Base-by-base conservation (phyloP, 108 stramenopile species). In the Licmophora abbreviata region DNA sequence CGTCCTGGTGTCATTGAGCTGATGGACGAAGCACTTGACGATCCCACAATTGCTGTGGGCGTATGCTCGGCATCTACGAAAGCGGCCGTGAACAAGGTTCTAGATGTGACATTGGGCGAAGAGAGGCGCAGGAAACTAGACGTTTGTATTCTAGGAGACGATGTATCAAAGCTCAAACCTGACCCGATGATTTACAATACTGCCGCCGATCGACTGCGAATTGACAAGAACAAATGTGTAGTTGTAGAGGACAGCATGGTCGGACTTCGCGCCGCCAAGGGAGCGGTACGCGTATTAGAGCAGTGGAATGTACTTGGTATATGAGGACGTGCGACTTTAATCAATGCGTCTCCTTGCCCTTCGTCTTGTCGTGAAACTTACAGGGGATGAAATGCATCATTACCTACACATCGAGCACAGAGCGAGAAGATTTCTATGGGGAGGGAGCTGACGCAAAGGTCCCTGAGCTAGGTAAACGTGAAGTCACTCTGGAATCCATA, bases 51-150 rank as follows among this genome's bases (percentile, higher is more conserved):
- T 41, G 70, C 68, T 32, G 86, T 90, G 28, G 93, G 90, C n/a
- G 85, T 95, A 34, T 95, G 93, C 52, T 84, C 81, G 22, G 90
- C 93, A 42, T 76, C 85, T 1, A 92, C 90, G 18, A 89, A 92
- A 53, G 83, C 54, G 25, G 90, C 89, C 18, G 89, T 85, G 4
- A 72, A 67, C 14, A 89, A 85, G 40, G 85, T 88, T 35, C 51
- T 92, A 22, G 74, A 79, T 47, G 70, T 75, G 7, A 77, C 85
- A 22, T 66, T 95, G 18, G 93, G 93, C 20, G 56, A 66, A 37
- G 78, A 85, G 6, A 58, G 93, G 17, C 60, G 81, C 29, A 51
- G 61, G 11, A 69, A 68, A 48, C 54, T 95, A 12, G 72, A 95
- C 58, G 88, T 92, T 20, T 77, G 77, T 55, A 82, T 95, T 35